A percentile compares a stretch with the other conserved stretches of the same genome.
Evolutionary conservation across 2,329 filamentous ascomycete genomes (phyloP).

Genomic region (Hypoxylon sp.): DNA sequence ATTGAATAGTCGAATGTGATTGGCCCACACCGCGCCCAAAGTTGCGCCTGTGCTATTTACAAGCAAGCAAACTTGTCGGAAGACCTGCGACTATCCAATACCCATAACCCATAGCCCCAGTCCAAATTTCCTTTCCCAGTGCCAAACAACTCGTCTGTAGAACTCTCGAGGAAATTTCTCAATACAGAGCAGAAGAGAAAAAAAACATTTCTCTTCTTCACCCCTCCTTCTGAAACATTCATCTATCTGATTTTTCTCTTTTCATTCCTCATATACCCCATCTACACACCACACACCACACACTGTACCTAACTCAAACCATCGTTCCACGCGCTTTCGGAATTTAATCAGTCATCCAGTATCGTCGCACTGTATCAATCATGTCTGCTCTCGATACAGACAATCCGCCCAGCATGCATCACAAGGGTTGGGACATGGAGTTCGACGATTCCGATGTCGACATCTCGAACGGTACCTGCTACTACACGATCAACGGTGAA

Average conservation of each 20-base stretch:
- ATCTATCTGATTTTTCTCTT: not conserved
- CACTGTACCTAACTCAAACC: too few species aligned
- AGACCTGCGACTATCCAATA: too few species aligned
- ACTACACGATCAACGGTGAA: constrained; percentile 6
- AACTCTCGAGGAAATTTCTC: constrained; percentile 12
- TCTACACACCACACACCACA: too few species aligned
- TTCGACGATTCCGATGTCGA: not conserved
- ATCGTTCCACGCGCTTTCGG: too few species aligned
- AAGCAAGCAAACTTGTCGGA: too few species aligned
- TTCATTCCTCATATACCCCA: not conserved
- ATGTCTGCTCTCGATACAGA: constrained; percentile 4
- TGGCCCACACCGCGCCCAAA: constrained; percentile 7
- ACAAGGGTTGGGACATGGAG: too few species aligned
- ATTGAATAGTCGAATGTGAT: constrained; percentile 1
- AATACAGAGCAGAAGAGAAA: too few species aligned
- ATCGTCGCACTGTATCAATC: constrained; percentile 2
- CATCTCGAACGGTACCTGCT: constrained; percentile 39
- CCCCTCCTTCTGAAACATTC: not conserved
- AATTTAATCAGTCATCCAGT: not conserved
- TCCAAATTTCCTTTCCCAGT: too few species aligned
- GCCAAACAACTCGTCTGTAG: constrained; percentile 12
- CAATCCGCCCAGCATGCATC: constrained; percentile 25
- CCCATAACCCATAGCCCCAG: too few species aligned
- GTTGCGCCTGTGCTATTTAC: constrained; percentile 23
- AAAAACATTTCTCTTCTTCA: not conserved